Base-by-base conservation (phyloP, 2,329 filamentous ascomycete genomes). In the Hypoxylon sp. region DNA sequence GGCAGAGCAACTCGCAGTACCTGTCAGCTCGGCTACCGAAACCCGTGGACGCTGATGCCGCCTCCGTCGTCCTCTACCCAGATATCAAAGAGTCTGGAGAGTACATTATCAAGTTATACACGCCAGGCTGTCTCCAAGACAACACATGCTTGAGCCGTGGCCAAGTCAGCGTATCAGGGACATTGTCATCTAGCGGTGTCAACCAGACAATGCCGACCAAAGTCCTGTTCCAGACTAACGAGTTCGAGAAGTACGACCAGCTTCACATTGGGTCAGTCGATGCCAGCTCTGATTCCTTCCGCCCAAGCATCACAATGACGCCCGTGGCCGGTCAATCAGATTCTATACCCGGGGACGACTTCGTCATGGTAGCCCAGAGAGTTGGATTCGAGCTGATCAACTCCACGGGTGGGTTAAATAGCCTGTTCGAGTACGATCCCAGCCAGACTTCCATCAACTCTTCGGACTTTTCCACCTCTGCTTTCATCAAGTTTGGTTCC, bases 241-340 rank as follows among this genome's bases (percentile, higher is more conserved):
- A 96, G 72, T 96, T 88, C 73, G 94, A 98, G 79, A 99, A 99
- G 75, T 98, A 96, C 70, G 95, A 99, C 71, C 88, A 91, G 66
- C 87, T 99, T 56, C 97, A 92, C 75, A 89, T 88, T 64, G 95
- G 93, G 42, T 87, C 87, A 64, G 86, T 99, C 50, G 92, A 98
- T 70, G 87, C 88, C 50, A 87, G 84, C 49, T 88, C 85, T 8
- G 79, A 78, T 61, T 83, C 83, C 17, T 97, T 97, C 79, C 87
- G 87, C 37, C 92, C 94, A 11, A 85, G 85, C 3, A 87, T 99
- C 48, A 96, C 90, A 0, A 78, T 99, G 40, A 83, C 86, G 0
- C 90, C 94, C 3, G 78, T 86, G 18, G 73, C 82, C 26, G 87
- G 84, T 33, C 89, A 92, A 73, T 76, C 76, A 10, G 75, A 61